These are phyloP conservation scores for Picocystis sp. DNA, from an alignment of 163 green algal species.

Conservation along the genomic window DNA sequence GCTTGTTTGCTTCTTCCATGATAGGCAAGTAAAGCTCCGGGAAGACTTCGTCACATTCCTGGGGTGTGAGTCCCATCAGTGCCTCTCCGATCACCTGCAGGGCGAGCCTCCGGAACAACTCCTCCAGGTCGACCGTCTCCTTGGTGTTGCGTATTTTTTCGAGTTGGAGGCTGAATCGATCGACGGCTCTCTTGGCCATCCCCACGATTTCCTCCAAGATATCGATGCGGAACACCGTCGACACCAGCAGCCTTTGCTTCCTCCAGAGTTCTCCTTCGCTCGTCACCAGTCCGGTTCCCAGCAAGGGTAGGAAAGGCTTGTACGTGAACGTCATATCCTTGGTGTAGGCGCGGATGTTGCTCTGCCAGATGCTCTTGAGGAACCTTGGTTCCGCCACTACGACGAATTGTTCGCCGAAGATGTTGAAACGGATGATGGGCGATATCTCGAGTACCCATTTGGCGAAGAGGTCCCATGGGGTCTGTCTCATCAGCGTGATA, in stretches of 20 bases:
- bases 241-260: constrained; percentile 73
- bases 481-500: no score
- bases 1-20: constrained; percentile 79
- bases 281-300: constrained; percentile 85
- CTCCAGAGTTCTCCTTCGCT: constrained; percentile 73
- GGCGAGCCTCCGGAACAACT: constrained; percentile 79
- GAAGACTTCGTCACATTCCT: constrained; percentile 87
- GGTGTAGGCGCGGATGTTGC: constrained; percentile 43
- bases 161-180: constrained; percentile 55
- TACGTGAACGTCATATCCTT: constrained; percentile 83
- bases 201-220: constrained; percentile 76
- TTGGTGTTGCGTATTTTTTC: constrained; percentile 27
- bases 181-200: constrained; percentile 46
- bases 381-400: constrained; percentile 41
- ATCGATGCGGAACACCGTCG: constrained; percentile 62
- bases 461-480: constrained; percentile 46
- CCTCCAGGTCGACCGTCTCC: constrained; percentile 54
- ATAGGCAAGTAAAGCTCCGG: constrained; percentile 80
- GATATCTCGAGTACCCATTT: constrained; percentile 24
- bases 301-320: constrained; percentile 74
- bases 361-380: constrained; percentile 65
- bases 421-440: constrained; percentile 42
- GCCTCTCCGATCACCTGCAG: constrained; percentile 86
- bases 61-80: constrained; percentile 60
- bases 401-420: constrained; percentile 38